A percentile compares a stretch with the other conserved stretches of the same genome.
phyloP scores from a whole-genome alignment of 2,329 filamentous ascomycete genomes.

The Aspergillus spinulosporus region DNA sequence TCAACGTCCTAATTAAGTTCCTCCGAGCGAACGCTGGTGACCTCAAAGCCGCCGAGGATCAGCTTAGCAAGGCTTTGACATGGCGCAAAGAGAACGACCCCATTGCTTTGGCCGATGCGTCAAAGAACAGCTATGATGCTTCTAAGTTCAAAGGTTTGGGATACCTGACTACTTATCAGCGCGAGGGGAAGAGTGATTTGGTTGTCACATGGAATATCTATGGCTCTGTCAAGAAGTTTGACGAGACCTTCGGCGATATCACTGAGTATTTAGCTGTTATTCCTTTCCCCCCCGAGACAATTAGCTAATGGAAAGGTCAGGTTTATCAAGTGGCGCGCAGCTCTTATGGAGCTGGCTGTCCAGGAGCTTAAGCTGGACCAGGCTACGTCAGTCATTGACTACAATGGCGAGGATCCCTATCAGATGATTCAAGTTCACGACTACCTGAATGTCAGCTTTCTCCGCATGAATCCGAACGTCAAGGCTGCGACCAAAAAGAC shows the following conservation, averaged over 20 bases:
- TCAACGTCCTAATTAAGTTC: constrained; percentile 88
- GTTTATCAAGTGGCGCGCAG: constrained; percentile 86
- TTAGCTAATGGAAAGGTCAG: constrained; percentile 46
- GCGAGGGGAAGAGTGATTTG: constrained; percentile 52
- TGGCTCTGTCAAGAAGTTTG: constrained; percentile 77
- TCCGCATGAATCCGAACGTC: constrained; percentile 75
- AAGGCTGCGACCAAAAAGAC: constrained; percentile 78
- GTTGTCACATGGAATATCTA: constrained; percentile 94
- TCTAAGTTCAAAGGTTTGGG: constrained; percentile 76
- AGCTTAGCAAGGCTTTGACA: constrained; percentile 74
- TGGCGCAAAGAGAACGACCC: constrained; percentile 82
- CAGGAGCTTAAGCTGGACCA: constrained; percentile 69
- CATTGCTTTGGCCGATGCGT: constrained; percentile 61
- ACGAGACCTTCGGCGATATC: constrained; percentile 76
- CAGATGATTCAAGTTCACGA: constrained; percentile 93
- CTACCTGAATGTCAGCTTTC: constrained; percentile 83
- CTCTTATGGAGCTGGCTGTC: constrained; percentile 84
- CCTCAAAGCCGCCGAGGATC: constrained; percentile 69
- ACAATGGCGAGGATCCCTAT: constrained; percentile 70
- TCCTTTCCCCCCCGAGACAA: neutral
- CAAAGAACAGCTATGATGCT: constrained; percentile 57
- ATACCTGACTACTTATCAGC: constrained; percentile 71
- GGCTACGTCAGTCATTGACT: constrained; percentile 68
- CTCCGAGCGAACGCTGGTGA: constrained; percentile 84
- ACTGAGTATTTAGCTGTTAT: constrained; percentile 63